These are phyloP conservation scores for Chimonanthus praecox DNA, from an alignment of 164 flowering plant species.

Conservation along the genomic window DNA sequence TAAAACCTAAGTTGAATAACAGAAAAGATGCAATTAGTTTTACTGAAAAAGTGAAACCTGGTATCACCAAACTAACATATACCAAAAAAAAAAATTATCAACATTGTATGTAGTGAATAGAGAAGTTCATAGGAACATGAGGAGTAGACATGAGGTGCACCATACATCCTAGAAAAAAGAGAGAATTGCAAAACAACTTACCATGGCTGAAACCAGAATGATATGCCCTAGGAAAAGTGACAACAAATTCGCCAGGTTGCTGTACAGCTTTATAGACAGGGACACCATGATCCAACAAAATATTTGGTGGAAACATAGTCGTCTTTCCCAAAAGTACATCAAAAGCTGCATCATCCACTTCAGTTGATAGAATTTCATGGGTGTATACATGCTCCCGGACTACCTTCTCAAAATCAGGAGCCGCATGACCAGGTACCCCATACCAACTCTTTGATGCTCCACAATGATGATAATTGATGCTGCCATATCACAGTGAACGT, in stretches of 20 bases:
- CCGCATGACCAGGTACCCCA: slow-evolving; percentile 93
- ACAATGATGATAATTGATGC: slow-evolving; percentile 94
- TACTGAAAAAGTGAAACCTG: not conserved
- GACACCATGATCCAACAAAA: slow-evolving; percentile 63
- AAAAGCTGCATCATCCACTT: slow-evolving; percentile 89
- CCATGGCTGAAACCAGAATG: slow-evolving; percentile 99
- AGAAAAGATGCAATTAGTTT: not conserved
- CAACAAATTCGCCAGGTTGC: slow-evolving; percentile 87
- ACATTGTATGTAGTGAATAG: not conserved
- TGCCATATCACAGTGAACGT: slow-evolving; percentile 23
- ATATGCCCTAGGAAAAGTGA: slow-evolving; percentile 95
- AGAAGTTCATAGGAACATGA: not conserved
- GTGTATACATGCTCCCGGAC: slow-evolving; percentile 78
- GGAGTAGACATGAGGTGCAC: not conserved
- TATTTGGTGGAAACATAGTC: slow-evolving; percentile 88
- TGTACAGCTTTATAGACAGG: slow-evolving; percentile 94
- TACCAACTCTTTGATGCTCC: slow-evolving; percentile 99
- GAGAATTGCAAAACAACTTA: slow-evolving; percentile 22
- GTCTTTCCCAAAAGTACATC: slow-evolving; percentile 94
- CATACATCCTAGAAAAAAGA: not conserved
- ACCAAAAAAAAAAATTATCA: not conserved
- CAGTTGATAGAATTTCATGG: slow-evolving; percentile 58
- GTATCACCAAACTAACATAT: not conserved
- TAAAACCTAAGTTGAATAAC: slow-evolving; percentile 57
- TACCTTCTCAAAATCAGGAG: slow-evolving; percentile 81